These are phyloP conservation scores for Apiospora phragmitis DNA, from an alignment of 2,329 filamentous ascomycete genomes.

Conservation along the genomic window DNA sequence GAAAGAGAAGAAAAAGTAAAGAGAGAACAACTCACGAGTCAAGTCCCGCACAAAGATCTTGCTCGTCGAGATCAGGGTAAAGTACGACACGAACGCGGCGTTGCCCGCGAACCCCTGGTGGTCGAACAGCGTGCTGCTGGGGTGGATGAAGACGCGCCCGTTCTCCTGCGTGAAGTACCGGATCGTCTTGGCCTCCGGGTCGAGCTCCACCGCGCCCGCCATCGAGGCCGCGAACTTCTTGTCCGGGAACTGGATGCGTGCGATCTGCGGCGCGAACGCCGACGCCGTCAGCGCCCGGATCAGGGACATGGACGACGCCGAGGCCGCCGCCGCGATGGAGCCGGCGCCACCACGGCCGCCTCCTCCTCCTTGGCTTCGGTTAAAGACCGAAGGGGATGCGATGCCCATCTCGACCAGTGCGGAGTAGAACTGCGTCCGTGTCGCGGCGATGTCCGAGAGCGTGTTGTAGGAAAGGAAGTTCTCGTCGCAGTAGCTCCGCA, in stretches of 20 bases:
- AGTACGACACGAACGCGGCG: constrained; percentile 82
- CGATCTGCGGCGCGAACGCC: constrained; percentile 82
- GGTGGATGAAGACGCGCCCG: constrained; percentile 89
- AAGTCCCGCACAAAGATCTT: constrained; percentile 92
- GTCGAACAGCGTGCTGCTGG: constrained; percentile 82
- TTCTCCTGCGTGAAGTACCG: constrained; percentile 89
- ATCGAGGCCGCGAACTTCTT: constrained; percentile 91
- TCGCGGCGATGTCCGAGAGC: constrained; percentile 84
- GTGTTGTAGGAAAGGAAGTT: constrained; percentile 85
- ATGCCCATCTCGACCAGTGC: constrained; percentile 87
- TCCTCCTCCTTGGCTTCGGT: background rate
- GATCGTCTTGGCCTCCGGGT: constrained; percentile 89
- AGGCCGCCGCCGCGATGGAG: background rate
- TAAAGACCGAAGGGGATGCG: constrained; percentile 42
- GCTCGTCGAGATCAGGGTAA: constrained; percentile 85
- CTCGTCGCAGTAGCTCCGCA: constrained; percentile 77
- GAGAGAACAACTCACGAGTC: constrained; percentile 64
- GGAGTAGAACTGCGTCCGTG: constrained; percentile 80
- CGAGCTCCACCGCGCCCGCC: constrained; percentile 86
- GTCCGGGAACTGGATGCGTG: constrained; percentile 88
- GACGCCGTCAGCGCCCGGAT: constrained; percentile 71
- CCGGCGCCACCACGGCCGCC: background rate
- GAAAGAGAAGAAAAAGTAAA: background rate
- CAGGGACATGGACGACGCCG: constrained; percentile 44
- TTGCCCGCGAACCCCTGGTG: constrained; percentile 75